These are phyloP conservation scores for Lolium perenne DNA, from an alignment of 176 grass and related monocot genomes.

Conservation along the genomic window DNA sequence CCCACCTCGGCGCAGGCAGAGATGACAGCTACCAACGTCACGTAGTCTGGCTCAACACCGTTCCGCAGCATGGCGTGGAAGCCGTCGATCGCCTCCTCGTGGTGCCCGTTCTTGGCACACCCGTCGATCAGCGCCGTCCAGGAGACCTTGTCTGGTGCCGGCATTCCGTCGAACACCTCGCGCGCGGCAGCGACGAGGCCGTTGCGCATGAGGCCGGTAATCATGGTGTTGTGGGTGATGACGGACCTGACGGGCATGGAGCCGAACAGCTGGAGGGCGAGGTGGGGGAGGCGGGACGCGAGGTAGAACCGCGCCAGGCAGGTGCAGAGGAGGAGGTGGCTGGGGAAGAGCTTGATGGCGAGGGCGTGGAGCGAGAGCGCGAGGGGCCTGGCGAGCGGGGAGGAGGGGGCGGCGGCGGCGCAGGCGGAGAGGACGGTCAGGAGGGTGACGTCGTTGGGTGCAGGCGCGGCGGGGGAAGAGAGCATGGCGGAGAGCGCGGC, in stretches of 20 bases:
- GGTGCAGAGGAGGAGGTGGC: conserved; percentile 69
- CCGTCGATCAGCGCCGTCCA: conserved; percentile 75
- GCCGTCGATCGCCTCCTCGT: conserved; percentile 60
- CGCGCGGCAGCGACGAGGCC: conserved; percentile 47
- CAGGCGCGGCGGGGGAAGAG: conserved; percentile 45
- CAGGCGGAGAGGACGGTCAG: conserved; percentile 66
- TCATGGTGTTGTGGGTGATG: conserved; percentile 71
- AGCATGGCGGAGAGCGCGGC: conserved; percentile 51
- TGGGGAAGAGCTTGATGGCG: conserved; percentile 57
- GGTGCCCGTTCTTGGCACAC: conserved; percentile 61
- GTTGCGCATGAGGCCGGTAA: conserved; percentile 63
- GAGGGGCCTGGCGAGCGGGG: conserved; percentile 37
- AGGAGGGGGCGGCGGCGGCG: conserved; percentile 51
- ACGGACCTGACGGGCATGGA: conserved; percentile 52
- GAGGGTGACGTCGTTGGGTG: conserved; percentile 59
- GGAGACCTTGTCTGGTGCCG: conserved; percentile 59
- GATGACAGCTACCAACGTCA: conserved; percentile 56
- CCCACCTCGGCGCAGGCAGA: conserved; percentile 61
- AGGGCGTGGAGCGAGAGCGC: conserved; percentile 50
- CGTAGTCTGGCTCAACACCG: conserved; percentile 53
- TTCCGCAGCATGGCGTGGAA: conserved; percentile 59
- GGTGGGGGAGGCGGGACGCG: conserved; percentile 48
- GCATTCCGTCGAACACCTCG: conserved; percentile 64
- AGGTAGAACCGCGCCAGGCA: conserved; percentile 69
- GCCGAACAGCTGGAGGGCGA: conserved; percentile 61